phyloP scores from a whole-genome alignment of 805 yeast genomes.

The Yamadazyma sp. region DNA sequence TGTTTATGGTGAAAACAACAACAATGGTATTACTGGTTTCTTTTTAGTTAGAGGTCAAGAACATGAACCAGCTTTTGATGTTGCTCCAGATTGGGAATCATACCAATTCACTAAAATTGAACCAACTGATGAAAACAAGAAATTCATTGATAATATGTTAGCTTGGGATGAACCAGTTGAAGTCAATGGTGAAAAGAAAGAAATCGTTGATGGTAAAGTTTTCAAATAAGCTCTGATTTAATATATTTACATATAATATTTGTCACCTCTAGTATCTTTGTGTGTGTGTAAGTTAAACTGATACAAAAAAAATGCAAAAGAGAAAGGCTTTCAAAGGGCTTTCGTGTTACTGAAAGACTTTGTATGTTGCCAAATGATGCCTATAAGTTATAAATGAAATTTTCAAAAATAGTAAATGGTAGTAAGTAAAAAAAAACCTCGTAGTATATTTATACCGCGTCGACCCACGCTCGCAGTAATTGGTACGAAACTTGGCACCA shows the following conservation, averaged over 20 bases:
- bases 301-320: no score
- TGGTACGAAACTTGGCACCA: no score
- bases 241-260: not conserved
- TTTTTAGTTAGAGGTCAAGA: constrained; percentile 96
- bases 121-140: constrained; percentile 68
- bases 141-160: constrained; percentile 85
- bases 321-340: no score
- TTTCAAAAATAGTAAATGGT: no score
- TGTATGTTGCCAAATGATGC: no score
- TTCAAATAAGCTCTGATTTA: constrained; percentile 83
- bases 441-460: no score
- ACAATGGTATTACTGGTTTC: constrained; percentile 95
- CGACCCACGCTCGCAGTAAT: no score
- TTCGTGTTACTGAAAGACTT: no score
- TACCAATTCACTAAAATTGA: constrained; percentile 82
- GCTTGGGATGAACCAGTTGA: constrained; percentile 96
- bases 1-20: constrained; percentile 97
- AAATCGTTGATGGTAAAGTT: constrained; percentile 97
- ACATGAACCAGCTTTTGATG: constrained; percentile 84
- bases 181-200: constrained; percentile 75
- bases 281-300: no score
- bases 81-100: constrained; percentile 99
- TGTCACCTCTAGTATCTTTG: not conserved
- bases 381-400: no score
- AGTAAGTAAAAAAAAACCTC: no score